Percentiles rank a stretch among this genome's conserved stretches.
Conservation (phyloP, 768 basidiomycete genomes). For the Suillus hirtellus region DNA sequence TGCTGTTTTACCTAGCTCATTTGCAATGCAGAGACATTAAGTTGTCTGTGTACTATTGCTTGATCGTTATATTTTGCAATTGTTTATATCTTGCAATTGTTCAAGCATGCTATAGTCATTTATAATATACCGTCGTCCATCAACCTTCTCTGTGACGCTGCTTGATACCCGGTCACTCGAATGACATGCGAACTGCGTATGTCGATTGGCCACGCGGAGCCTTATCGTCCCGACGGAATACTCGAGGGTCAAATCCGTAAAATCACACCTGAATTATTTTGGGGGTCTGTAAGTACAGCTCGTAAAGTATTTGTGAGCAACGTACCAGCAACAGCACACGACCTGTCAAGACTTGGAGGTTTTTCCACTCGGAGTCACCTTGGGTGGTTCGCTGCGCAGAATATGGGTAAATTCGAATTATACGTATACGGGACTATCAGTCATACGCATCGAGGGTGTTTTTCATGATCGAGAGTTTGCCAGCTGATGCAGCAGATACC, state of each 20-base stretch:
- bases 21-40: constrained; percentile 9
- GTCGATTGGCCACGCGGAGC: neutral
- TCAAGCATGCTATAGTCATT: constrained; percentile 3
- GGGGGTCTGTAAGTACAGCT: neutral
- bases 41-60: constrained; percentile 6
- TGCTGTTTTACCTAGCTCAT: constrained; percentile 13
- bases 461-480: constrained; percentile 93
- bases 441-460: constrained; percentile 42
- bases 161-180: neutral
- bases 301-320: neutral
- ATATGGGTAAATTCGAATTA: constrained; percentile 8
- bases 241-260: neutral
- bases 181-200: neutral
- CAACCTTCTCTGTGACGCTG: neutral
- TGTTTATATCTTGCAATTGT: neutral
- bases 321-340: neutral
- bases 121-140: constrained; percentile 4
- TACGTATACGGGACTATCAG: neutral
- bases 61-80: constrained; percentile 1
- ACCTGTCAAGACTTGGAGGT: neutral
- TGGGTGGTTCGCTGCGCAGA: constrained; percentile 23
- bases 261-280: constrained; percentile 7
- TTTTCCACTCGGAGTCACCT: neutral
- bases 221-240: neutral
- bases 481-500: constrained; percentile 84